Percentiles rank a stretch among this genome's conserved stretches.
phyloP scores from a whole-genome alignment of 2,329 filamentous ascomycete species.

The Trichoderma atroviride region DNA sequence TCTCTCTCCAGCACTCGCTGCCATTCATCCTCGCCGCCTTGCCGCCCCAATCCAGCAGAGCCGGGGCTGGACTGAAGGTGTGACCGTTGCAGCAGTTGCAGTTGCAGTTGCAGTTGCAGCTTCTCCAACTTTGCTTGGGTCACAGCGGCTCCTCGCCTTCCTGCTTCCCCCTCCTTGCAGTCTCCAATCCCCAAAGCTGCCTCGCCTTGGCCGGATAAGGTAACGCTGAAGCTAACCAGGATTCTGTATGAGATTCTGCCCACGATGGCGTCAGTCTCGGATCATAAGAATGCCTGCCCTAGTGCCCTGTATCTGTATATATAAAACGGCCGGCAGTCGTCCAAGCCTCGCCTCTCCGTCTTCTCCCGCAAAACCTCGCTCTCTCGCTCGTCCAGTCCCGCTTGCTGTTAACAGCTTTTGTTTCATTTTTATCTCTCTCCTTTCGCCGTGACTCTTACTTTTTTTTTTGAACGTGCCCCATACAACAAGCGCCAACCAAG shows the following conservation, averaged over 20 bases:
- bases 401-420: background rate
- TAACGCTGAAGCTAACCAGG: background rate
- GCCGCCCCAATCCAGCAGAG: constrained; percentile 4
- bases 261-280: constrained; percentile 25
- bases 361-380: constrained; percentile 1
- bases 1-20: background rate
- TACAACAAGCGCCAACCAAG: constrained; percentile 23
- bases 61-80: background rate
- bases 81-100: background rate
- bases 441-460: constrained; percentile 2
- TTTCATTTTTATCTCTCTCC: background rate
- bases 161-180: background rate
- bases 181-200: background rate
- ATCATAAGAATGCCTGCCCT: constrained; percentile 7
- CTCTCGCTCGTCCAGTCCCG: background rate
- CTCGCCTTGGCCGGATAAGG: background rate
- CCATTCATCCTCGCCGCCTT: background rate
- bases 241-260: background rate
- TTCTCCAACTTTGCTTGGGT: background rate
- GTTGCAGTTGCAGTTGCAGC: background rate
- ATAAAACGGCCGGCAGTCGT: background rate
- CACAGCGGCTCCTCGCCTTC: background rate
- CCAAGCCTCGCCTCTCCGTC: background rate
- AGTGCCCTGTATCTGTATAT: constrained; percentile 15
- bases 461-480: constrained; percentile 15